Percentiles rank a stretch among this genome's conserved stretches.
These are phyloP conservation scores for Chimonanthus salicifolius DNA, from an alignment of 164 flowering plant species.

Conservation along the genomic window DNA sequence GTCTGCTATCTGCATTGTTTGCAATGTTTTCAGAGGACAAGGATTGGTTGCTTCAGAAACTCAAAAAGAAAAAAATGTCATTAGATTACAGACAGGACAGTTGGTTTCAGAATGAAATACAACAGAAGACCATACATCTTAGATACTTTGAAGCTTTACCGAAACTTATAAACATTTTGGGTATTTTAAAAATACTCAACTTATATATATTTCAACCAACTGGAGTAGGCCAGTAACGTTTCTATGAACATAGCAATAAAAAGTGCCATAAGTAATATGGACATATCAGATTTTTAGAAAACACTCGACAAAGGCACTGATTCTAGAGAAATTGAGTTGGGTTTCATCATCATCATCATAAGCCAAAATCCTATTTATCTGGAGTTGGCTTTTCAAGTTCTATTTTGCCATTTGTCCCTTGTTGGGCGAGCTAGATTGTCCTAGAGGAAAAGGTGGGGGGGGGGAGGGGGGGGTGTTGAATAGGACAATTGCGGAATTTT, in stretches of 20 bases:
- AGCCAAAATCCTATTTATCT: too few relatives aligned
- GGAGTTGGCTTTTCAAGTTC: neutral
- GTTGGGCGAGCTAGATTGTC: too few relatives aligned
- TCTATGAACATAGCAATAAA: neutral
- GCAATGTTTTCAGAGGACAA: neutral
- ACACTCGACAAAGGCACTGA: neutral
- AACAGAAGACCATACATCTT: neutral
- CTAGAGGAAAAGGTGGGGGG: too few relatives aligned
- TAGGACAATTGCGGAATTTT: too few relatives aligned
- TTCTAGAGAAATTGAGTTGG: neutral
- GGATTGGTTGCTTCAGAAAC: neutral
- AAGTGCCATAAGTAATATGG: neutral
- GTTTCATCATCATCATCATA: too few relatives aligned
- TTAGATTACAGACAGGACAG: neutral
- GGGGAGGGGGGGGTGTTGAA: too few relatives aligned
- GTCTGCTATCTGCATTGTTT: conserved; percentile 70
- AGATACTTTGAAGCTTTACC: neutral
- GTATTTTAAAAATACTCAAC: neutral
- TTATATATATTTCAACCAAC: neutral
- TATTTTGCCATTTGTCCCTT: too few relatives aligned
- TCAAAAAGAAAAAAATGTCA: neutral
- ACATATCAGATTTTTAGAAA: neutral
- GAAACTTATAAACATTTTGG: neutral
- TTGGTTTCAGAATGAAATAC: neutral
- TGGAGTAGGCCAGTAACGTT: neutral